These are phyloP conservation scores for Orbilia javanica DNA, from an alignment of 2,329 filamentous ascomycete genomes.

Conservation along the genomic window DNA sequence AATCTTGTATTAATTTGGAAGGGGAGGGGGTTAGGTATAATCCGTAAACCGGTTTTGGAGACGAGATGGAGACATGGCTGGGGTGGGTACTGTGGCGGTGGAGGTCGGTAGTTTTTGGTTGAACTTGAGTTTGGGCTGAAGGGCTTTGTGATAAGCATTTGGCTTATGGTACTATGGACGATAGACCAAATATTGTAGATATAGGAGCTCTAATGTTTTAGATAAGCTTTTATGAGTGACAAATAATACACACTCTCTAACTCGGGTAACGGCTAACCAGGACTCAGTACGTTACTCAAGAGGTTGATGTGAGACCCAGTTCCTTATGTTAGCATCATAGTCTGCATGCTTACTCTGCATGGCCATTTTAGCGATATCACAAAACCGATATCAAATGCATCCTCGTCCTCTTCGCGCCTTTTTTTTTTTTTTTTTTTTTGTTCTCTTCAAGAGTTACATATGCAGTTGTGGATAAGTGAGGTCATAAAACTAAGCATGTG, in stretches of 20 bases:
- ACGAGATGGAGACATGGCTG: constrained; percentile 9
- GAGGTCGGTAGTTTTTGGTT: constrained; percentile 1
- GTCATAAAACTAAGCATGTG: constrained; percentile 48
- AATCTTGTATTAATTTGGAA: constrained; percentile 5
- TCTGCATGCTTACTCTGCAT: background rate
- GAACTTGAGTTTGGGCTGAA: background rate
- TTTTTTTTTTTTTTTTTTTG: too few species aligned
- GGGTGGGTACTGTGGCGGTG: constrained; percentile 9
- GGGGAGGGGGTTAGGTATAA: background rate
- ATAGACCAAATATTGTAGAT: background rate
- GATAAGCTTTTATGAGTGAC: background rate
- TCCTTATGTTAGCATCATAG: background rate
- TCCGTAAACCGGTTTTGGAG: constrained; percentile 19
- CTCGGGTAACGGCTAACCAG: too few species aligned
- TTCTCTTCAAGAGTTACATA: background rate
- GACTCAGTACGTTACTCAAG: too few species aligned
- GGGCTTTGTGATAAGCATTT: background rate
- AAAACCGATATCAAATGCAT: background rate
- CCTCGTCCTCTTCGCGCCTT: background rate
- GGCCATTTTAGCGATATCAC: background rate
- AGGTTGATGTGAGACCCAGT: too few species aligned
- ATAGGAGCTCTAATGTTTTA: background rate
- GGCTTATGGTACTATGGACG: background rate
- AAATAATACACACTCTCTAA: background rate
- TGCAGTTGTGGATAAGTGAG: constrained; percentile 13